These are phyloP conservation scores for Mycena capillaripes DNA, from an alignment of 768 basidiomycete species.

Conservation along the genomic window DNA sequence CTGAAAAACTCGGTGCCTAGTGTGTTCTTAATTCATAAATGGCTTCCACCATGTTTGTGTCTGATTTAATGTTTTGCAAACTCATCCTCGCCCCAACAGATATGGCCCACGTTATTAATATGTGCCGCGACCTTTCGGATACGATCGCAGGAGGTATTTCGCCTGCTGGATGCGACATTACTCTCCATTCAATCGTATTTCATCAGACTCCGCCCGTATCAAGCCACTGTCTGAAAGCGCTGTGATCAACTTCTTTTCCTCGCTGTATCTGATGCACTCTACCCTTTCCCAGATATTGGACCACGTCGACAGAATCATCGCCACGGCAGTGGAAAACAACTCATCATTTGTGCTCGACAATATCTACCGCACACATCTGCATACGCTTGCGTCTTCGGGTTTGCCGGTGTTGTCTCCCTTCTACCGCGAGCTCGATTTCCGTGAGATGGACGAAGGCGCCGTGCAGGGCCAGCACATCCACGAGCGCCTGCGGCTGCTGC, in stretches of 20 bases:
- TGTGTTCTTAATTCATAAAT: not conserved
- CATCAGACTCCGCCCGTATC: constrained; percentile 27
- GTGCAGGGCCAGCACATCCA: not conserved
- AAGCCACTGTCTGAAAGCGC: constrained; percentile 24
- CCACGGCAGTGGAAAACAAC: not conserved
- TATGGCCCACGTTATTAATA: not conserved
- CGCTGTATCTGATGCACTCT: constrained; percentile 13
- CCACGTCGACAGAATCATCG: constrained; percentile 12
- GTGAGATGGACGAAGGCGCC: not conserved
- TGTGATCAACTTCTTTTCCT: constrained; percentile 5
- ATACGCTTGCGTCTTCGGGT: constrained; percentile 4
- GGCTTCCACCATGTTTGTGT: not conserved
- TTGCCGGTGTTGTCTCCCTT: constrained; percentile 10
- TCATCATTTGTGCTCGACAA: not conserved
- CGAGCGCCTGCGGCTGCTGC: constrained; percentile 4
- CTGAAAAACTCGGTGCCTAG: not conserved
- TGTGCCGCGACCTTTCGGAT: constrained; percentile 5
- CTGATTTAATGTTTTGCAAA: not conserved
- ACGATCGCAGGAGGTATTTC: constrained; percentile 9
- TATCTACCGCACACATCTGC: not conserved
- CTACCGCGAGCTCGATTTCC: constrained; percentile 26
- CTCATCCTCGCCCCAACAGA: not conserved
- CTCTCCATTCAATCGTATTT: too few relatives aligned
- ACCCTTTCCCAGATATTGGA: constrained; percentile 9
- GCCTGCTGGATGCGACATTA: not conserved